phyloP scores from a whole-genome alignment of 331 rosid species.

The Prunus yedoensis region DNA sequence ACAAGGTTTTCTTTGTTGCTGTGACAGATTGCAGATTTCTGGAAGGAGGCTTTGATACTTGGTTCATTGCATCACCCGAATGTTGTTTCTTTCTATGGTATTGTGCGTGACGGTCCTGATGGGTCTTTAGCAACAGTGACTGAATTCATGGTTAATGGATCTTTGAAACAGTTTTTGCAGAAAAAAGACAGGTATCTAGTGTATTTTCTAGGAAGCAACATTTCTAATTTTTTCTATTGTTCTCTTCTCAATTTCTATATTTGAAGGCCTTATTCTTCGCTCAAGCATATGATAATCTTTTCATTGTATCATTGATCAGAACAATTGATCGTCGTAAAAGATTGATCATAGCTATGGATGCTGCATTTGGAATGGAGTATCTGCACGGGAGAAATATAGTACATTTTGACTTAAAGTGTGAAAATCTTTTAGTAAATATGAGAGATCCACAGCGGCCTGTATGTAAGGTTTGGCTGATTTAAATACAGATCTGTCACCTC shows the following conservation, averaged over 20 bases:
- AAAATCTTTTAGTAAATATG: conserved; percentile 94
- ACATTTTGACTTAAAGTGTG: conserved; percentile 98
- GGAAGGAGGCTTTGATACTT: conserved; percentile 97
- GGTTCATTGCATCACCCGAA: conserved; percentile 98
- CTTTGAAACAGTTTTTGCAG: conserved; percentile 94
- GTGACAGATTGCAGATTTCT: conserved; percentile 86
- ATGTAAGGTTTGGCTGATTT: conserved; percentile 75
- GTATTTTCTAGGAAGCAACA: neutral
- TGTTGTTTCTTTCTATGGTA: conserved; percentile 96
- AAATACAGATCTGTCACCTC: neutral
- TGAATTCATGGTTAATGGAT: conserved; percentile 98
- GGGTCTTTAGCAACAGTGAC: conserved; percentile 97
- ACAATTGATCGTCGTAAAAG: conserved; percentile 98
- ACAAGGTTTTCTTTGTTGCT: conserved; percentile 25
- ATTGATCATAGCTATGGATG: conserved; percentile 98
- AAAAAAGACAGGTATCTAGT: conserved; percentile 90
- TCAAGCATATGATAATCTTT: neutral
- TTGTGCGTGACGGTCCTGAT: conserved; percentile 99
- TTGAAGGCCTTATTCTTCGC: conserved; percentile 12
- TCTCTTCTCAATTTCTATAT: conserved; percentile 14
- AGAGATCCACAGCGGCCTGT: conserved; percentile 98
- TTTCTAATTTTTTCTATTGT: conserved; percentile 4
- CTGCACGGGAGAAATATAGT: conserved; percentile 94
- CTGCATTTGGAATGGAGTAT: conserved; percentile 99
- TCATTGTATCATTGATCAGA: conserved; percentile 46